Percentiles rank a stretch among this genome's conserved stretches.
Evolutionary conservation across 805 yeast species (phyloP).

Genomic region (Zygoascus flipseniorum): DNA sequence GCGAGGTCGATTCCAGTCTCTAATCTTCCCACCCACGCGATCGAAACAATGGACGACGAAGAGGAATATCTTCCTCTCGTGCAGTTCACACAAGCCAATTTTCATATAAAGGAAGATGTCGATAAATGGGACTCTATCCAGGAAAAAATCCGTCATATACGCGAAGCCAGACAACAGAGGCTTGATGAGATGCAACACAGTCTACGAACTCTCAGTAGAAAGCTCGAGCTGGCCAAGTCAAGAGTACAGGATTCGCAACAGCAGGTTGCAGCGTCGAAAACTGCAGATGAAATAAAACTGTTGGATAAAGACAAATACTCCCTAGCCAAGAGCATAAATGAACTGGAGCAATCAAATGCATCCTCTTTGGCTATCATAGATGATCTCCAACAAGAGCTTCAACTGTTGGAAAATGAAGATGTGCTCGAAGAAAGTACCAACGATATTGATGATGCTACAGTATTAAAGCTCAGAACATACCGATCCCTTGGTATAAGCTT

Average conservation of each 20-base stretch:
- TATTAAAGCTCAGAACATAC: slow-evolving; percentile 18
- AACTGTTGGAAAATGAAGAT: slow-evolving; percentile 11
- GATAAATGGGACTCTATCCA: slow-evolving; percentile 18
- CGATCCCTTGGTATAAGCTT: slow-evolving; percentile 19
- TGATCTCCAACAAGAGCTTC: slow-evolving; percentile 16
- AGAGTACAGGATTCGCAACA: slow-evolving; percentile 10
- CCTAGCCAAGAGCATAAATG: slow-evolving; percentile 22
- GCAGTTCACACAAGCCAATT: slow-evolving; percentile 13
- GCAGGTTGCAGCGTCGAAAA: neutral
- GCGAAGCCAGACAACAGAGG: slow-evolving; percentile 7
- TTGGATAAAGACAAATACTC: slow-evolving; percentile 22
- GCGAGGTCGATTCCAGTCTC: neutral
- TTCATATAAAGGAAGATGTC: slow-evolving; percentile 17
- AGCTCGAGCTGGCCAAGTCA: slow-evolving; percentile 17
- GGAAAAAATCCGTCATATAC: slow-evolving; percentile 8
- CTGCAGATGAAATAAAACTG: slow-evolving; percentile 7
- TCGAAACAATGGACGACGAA: slow-evolving; percentile 3
- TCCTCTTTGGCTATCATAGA: slow-evolving; percentile 14
- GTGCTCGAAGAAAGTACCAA: slow-evolving; percentile 7
- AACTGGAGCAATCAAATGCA: slow-evolving; percentile 18
- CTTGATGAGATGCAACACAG: slow-evolving; percentile 12
- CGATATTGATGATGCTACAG: slow-evolving; percentile 14
- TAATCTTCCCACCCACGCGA: neutral
- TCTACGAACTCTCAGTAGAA: slow-evolving; percentile 15
- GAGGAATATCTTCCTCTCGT: slow-evolving; percentile 6